Evolutionary conservation across 2,329 filamentous ascomycete species (phyloP).

Genomic region (Pseudocercospora fuligena): DNA sequence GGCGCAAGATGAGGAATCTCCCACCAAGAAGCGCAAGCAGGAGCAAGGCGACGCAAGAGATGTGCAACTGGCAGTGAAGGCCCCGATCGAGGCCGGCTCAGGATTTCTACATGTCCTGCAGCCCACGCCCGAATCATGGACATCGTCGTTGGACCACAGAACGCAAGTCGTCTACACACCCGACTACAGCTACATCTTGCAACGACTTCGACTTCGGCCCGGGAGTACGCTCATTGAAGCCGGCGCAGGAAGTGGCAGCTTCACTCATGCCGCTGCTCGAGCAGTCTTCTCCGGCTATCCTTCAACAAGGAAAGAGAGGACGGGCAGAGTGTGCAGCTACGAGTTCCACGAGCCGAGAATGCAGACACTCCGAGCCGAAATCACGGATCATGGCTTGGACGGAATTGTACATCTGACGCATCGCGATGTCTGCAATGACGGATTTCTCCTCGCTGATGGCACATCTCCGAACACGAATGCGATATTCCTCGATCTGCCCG

Average conservation of each 20-base stretch:
- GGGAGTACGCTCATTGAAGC: slow-evolving; percentile 78
- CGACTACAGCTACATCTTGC: slow-evolving; percentile 83
- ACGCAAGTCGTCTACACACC: slow-evolving; percentile 88
- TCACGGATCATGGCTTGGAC: slow-evolving; percentile 69
- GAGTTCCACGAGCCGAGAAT: slow-evolving; percentile 79
- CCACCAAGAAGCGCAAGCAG: slow-evolving; percentile 41
- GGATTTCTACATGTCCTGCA: slow-evolving; percentile 80
- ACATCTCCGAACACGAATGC: slow-evolving; percentile 65
- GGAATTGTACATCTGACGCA: slow-evolving; percentile 73
- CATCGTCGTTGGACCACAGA: slow-evolving; percentile 75
- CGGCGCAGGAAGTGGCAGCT: slow-evolving; percentile 80
- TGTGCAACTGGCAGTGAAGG: slow-evolving; percentile 44
- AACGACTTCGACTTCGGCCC: slow-evolving; percentile 74
- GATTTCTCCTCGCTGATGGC: slow-evolving; percentile 62
- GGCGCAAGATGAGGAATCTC: slow-evolving; percentile 31
- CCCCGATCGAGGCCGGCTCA: slow-evolving; percentile 59
- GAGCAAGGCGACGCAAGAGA: neutral
- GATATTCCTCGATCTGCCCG: slow-evolving; percentile 79
- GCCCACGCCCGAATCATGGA: slow-evolving; percentile 83
- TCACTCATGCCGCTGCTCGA: slow-evolving; percentile 77
- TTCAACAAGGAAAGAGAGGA: slow-evolving; percentile 37
- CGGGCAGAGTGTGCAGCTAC: slow-evolving; percentile 78
- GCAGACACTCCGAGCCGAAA: slow-evolving; percentile 70
- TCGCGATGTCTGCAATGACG: slow-evolving; percentile 77
- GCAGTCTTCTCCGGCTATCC: slow-evolving; percentile 77